phyloP scores from a whole-genome alignment of 1,139 yeast species.

The Geotrichum candidum region DNA sequence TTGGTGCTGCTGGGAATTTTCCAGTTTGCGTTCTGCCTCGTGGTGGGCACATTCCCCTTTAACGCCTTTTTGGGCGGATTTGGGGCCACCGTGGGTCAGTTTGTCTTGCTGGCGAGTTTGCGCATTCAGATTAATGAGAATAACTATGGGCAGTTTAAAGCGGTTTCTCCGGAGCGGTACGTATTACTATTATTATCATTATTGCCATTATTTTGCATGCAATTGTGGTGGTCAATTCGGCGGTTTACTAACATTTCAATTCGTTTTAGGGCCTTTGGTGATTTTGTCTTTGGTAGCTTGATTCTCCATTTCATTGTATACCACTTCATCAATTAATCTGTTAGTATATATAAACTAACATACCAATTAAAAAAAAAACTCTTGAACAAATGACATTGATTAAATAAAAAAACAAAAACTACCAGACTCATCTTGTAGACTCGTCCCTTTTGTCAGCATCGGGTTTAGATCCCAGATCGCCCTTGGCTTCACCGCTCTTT shows the following conservation, averaged over 20 bases:
- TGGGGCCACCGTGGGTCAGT: slow-evolving; percentile 88
- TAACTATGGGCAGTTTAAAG: slow-evolving; percentile 42
- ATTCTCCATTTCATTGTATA: slow-evolving; percentile 81
- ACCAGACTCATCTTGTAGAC: not conserved
- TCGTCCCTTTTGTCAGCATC: not conserved
- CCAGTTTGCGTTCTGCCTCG: slow-evolving; percentile 69
- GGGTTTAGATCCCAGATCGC: not conserved
- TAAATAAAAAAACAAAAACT: not conserved
- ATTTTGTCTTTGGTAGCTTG: slow-evolving; percentile 80
- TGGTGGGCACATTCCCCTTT: slow-evolving; percentile 90
- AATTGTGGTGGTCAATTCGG: not conserved
- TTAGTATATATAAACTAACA: too few relatives aligned
- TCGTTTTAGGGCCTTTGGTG: slow-evolving; percentile 58
- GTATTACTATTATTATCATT: not conserved
- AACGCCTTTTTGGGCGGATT: slow-evolving; percentile 95
- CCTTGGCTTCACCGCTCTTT: slow-evolving; percentile 9
- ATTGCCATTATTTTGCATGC: not conserved
- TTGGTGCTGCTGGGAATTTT: slow-evolving; percentile 67
- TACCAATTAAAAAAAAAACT: too few relatives aligned
- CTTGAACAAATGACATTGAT: too few relatives aligned
- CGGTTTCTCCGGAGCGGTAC: slow-evolving; percentile 55
- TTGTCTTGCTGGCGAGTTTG: slow-evolving; percentile 68
- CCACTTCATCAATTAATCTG: slow-evolving; percentile 74
- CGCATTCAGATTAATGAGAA: slow-evolving; percentile 59
- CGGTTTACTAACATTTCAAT: not conserved